These are phyloP conservation scores for Dovyalis caffra DNA, from an alignment of 345 rosid genomes.

Conservation along the genomic window DNA sequence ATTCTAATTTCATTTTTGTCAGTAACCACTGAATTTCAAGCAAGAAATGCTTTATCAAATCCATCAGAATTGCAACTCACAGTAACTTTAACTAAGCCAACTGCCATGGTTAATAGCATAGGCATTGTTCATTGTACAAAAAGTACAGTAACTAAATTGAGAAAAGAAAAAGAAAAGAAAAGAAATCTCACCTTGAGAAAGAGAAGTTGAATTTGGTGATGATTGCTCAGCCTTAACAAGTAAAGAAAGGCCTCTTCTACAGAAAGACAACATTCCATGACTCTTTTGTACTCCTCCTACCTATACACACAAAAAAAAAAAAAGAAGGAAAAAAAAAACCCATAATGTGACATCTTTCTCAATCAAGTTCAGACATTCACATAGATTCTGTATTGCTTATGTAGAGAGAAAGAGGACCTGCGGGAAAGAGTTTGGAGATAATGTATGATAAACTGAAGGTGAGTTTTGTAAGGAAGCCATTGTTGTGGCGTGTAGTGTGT, in stretches of 20 bases:
- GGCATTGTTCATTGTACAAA: background rate
- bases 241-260: conserved; percentile 50
- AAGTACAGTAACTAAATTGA: background rate
- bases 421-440: conserved; percentile 50
- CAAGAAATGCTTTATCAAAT: background rate
- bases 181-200: conserved; percentile 43
- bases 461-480: conserved; percentile 77
- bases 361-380: background rate
- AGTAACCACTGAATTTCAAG: background rate
- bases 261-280: conserved; percentile 34
- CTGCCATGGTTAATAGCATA: background rate
- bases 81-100: background rate
- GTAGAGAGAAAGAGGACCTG: conserved; percentile 41
- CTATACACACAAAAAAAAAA: conserved; percentile 19
- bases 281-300: conserved; percentile 40
- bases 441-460: conserved; percentile 50
- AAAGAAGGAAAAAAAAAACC: no score
- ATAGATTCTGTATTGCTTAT: background rate
- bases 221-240: conserved; percentile 52
- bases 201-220: conserved; percentile 37
- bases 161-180: background rate
- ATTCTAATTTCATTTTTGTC: background rate
- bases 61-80: background rate
- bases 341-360: background rate
- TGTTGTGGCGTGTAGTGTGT: conserved; percentile 1